Evolutionary conservation across 108 stramenopile species (phyloP), one percentile per base, ranked within the genome.

Genomic region (Mediolabrus comicus): DNA sequence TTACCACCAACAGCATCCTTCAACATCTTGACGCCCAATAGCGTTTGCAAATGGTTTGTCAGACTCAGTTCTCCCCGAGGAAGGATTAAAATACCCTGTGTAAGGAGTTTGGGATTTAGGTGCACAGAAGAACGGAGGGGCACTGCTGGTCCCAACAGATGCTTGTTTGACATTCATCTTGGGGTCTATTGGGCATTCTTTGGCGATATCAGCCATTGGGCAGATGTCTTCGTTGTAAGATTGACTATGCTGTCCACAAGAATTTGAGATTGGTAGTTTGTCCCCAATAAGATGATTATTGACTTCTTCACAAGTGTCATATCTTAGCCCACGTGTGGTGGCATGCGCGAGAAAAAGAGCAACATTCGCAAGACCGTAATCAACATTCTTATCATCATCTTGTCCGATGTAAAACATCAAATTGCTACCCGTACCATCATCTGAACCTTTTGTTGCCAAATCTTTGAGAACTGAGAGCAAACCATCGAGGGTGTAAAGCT

Each of bases 271-370:
- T 1, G 75, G 75, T 19, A 72, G 49, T 26, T 72, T 30, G 4
- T 65, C 70, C 12, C 55, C 53, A 16, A 57, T 7, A 13, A 57
- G 32, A 17, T 72, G 39, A 71, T 71, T 66, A 12, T 33, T 65
- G 46, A 63, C 71, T 61, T 77, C 82, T 6, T 77, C 75, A 64
- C 83, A 83, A n/a, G 79, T 75, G 46, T 83, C 83, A 34, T 76
- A 83, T 53, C 66, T 68, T 3, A 83, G 80, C 17, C 79, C 76
- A 28, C 80, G 79, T 57, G 80, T 74, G 75, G 80, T 80, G 73
- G 83, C 16, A 64, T 71, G 85, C 13, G 82, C 83, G 32, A 84
- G 71, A 46, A 73, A 73, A 4, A 28, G 66, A 0, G 72, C 72
- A 16, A 73, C 28, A 55, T 71, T 71, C 14, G 56, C 75, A 22